Evolutionary conservation across 1,284 basidiomycete genomes (phyloP).

Genomic region (Microbotryum lychnidis-dioicae): DNA sequence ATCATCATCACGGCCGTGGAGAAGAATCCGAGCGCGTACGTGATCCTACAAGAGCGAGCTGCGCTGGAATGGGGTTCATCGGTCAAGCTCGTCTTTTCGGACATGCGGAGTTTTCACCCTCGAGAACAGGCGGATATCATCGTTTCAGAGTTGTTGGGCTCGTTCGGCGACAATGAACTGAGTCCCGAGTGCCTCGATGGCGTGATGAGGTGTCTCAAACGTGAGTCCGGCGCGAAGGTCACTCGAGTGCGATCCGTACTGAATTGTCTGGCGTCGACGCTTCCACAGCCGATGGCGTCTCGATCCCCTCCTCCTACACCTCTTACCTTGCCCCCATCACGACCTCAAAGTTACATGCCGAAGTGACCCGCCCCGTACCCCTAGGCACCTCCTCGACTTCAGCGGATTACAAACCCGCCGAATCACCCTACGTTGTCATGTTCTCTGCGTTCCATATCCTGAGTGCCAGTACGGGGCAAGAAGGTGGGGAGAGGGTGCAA

Average conservation of each 20-base stretch:
- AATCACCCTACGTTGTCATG: constrained; percentile 98
- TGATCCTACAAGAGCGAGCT: constrained; percentile 76
- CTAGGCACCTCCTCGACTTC: constrained; percentile 50
- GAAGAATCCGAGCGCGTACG: constrained; percentile 89
- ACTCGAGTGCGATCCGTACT: neutral
- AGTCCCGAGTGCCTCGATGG: constrained; percentile 61
- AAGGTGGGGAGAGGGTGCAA: constrained; percentile 66
- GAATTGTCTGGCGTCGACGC: neutral
- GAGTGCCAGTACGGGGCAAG: constrained; percentile 55
- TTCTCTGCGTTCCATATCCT: constrained; percentile 84
- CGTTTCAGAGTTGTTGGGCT: constrained; percentile 90
- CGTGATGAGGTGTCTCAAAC: constrained; percentile 32
- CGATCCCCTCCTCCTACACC: constrained; percentile 92
- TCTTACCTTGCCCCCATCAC: constrained; percentile 89
- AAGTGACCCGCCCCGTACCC: constrained; percentile 47
- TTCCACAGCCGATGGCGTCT: constrained; percentile 70
- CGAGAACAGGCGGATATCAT: constrained; percentile 86
- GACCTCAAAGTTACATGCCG: constrained; percentile 81
- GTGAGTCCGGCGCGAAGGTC: constrained; percentile 2
- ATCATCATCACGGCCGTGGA: constrained; percentile 78
- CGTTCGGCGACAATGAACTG: constrained; percentile 97
- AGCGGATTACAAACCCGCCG: constrained; percentile 43
- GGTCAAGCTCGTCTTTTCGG: constrained; percentile 78
- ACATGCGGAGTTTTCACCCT: constrained; percentile 77
- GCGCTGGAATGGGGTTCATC: constrained; percentile 71